A percentile compares a stretch with the other conserved stretches of the same genome.
Conservation (phyloP, 2,329 filamentous ascomycete genomes). For the Kalmusia sp. region DNA sequence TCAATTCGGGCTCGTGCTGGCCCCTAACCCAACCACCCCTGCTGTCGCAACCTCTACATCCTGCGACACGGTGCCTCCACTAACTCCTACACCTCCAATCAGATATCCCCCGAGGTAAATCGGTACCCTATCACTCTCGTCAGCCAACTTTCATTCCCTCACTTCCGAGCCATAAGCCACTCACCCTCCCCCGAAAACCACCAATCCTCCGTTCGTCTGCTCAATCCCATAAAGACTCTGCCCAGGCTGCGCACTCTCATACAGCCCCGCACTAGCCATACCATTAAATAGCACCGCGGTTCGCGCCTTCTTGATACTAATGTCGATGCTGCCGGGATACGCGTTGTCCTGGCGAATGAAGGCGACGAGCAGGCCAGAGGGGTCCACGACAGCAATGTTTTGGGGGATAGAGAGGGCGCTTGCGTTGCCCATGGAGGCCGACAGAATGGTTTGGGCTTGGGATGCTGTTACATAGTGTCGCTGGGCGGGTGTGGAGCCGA, state of each 20-base stretch:
- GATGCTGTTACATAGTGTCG: constrained; percentile 27
- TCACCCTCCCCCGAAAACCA: constrained; percentile 37
- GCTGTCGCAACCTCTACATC: constrained; percentile 34
- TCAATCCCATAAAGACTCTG: constrained; percentile 29
- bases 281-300: constrained; percentile 39
- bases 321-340: constrained; percentile 34
- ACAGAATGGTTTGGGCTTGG: constrained; percentile 33
- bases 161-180: not conserved
- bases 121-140: constrained; percentile 23
- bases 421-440: constrained; percentile 28
- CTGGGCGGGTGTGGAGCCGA: constrained; percentile 27
- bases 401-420: constrained; percentile 30
- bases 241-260: constrained; percentile 24
- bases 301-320: constrained; percentile 36
- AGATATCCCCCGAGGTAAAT: constrained; percentile 30
- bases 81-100: constrained; percentile 38
- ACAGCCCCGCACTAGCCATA: constrained; percentile 19
- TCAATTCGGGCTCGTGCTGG: constrained; percentile 10
- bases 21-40: constrained; percentile 22
- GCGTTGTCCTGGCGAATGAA: constrained; percentile 40
- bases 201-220: constrained; percentile 34
- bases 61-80: constrained; percentile 34
- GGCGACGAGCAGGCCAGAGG: constrained; percentile 34
- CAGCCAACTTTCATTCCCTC: not conserved
- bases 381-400: constrained; percentile 39